Evolutionary conservation across 169 alveolate species (phyloP).

Genomic region (Eimeria sp.): DNA sequence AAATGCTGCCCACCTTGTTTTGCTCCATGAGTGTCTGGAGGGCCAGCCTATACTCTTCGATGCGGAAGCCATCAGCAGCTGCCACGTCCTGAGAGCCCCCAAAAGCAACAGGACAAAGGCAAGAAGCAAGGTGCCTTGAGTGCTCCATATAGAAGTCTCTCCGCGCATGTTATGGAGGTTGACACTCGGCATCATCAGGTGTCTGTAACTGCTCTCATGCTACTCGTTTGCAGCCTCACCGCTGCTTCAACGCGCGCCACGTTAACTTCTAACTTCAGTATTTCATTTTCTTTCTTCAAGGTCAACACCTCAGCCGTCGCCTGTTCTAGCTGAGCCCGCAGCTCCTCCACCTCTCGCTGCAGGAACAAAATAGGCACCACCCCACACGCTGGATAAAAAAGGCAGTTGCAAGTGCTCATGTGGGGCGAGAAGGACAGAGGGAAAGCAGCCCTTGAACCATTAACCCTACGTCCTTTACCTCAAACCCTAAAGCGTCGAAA

Average conservation of each 20-base stretch:
- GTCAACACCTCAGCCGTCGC: neutral
- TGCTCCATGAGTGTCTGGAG: conserved; percentile 22
- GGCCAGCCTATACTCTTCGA: conserved; percentile 38
- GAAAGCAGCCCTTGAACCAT: neutral
- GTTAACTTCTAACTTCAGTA: conserved; percentile 62
- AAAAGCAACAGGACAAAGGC: neutral
- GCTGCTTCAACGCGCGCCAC: conserved; percentile 73
- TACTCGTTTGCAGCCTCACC: conserved; percentile 13
- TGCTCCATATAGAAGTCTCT: neutral
- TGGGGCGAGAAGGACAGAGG: neutral
- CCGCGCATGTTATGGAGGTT: too few species aligned
- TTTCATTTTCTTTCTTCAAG: conserved; percentile 3
- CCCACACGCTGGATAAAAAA: too few species aligned
- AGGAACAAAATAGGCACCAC: neutral
- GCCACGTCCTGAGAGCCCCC: conserved; percentile 45
- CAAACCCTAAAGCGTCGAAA: neutral
- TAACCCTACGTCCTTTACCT: neutral
- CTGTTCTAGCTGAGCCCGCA: conserved; percentile 49
- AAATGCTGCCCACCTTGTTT: neutral
- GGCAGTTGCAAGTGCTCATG: neutral
- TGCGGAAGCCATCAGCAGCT: conserved; percentile 58
- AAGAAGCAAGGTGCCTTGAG: neutral
- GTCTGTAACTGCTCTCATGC: neutral
- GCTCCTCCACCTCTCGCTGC: conserved; percentile 62
- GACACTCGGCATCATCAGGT: neutral